phyloP scores from a whole-genome alignment of 805 yeast genomes.

The Candida germanica region DNA sequence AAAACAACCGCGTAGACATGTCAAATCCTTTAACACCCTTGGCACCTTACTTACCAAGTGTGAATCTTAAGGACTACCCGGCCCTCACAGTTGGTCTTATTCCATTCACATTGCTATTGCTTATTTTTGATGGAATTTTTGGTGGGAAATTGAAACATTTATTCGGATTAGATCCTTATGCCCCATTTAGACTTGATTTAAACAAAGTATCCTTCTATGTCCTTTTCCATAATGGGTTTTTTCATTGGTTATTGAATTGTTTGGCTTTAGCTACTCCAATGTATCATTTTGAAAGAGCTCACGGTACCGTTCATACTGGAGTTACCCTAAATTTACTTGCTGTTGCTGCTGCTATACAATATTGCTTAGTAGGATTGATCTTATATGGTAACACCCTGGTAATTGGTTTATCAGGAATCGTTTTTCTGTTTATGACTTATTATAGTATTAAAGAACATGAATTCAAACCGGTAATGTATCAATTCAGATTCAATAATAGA shows the following conservation, averaged over 20 bases:
- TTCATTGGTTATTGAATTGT: slow-evolving; percentile 62
- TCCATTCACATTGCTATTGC: slow-evolving; percentile 51
- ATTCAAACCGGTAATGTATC: slow-evolving; percentile 37
- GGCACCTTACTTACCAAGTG: not conserved
- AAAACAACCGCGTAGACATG: too few species aligned
- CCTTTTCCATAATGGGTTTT: slow-evolving; percentile 56
- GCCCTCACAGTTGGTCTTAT: slow-evolving; percentile 62
- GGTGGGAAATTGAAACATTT: slow-evolving; percentile 25
- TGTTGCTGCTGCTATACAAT: slow-evolving; percentile 63
- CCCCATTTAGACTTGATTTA: slow-evolving; percentile 46
- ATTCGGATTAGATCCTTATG: slow-evolving; percentile 54
- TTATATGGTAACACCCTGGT: slow-evolving; percentile 54
- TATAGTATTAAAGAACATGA: slow-evolving; percentile 48
- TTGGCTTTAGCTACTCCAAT: slow-evolving; percentile 57
- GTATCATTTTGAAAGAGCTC: slow-evolving; percentile 60
- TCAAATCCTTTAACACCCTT: not conserved
- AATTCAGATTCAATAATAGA: slow-evolving; percentile 24
- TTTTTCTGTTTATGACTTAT: slow-evolving; percentile 63
- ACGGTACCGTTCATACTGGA: slow-evolving; percentile 87
- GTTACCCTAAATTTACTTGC: slow-evolving; percentile 71
- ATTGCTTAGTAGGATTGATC: slow-evolving; percentile 48
- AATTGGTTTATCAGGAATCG: slow-evolving; percentile 73
- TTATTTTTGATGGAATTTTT: slow-evolving; percentile 28
- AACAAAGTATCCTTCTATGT: slow-evolving; percentile 68
- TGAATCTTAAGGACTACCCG: slow-evolving; percentile 29